Conservation (phyloP, 106 monocot species). For the Dendrobium chrysotoxum region DNA sequence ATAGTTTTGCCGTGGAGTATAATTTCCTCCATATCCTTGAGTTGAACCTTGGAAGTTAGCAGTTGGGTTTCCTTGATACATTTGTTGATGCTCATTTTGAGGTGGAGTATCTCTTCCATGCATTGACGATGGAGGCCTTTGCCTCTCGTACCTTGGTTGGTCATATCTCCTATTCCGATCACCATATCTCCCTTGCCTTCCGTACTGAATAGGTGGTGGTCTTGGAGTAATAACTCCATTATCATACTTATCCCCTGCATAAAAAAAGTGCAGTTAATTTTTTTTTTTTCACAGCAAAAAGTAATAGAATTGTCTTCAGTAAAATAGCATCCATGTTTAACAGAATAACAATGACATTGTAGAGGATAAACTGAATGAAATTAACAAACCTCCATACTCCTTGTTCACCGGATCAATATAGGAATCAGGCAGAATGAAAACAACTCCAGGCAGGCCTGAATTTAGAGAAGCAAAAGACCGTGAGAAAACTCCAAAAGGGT, state of each 20-base stretch:
- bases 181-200: conserved; percentile 50
- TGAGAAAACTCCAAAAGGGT: not conserved
- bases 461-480: not conserved
- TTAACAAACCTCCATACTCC: conserved; percentile 80
- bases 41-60: not conserved
- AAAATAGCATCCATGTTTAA: not conserved
- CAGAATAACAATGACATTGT: not conserved
- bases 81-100: not conserved
- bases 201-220: conserved; percentile 82
- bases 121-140: conserved; percentile 12
- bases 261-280: not conserved
- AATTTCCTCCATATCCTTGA: not conserved
- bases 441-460: conserved; percentile 92
- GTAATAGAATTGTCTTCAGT: not conserved
- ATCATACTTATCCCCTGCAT: conserved; percentile 90
- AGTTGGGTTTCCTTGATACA: not conserved
- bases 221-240: conserved; percentile 90
- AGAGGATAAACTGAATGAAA: not conserved
- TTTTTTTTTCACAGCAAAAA: not conserved
- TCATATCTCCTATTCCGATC: conserved; percentile 57
- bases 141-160: conserved; percentile 45
- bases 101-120: not conserved
- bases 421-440: conserved; percentile 92
- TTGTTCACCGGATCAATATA: conserved; percentile 96
- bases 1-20: not conserved